Evolutionary conservation across 495 filamentous ascomycete species (phyloP).

Genomic region (Talaromyces thailandensis): DNA sequence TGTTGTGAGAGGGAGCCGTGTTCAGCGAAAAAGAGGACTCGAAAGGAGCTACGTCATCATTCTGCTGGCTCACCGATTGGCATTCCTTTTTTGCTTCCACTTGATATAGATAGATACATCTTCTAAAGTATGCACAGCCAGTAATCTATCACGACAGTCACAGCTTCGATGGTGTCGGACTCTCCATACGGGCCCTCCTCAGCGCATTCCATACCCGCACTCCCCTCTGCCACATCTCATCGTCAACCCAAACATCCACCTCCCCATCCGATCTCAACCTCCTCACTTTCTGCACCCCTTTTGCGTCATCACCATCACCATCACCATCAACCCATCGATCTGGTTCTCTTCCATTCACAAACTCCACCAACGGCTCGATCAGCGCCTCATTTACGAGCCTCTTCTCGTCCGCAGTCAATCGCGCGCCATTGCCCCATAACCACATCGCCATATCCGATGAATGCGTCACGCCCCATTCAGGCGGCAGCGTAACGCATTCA

Average conservation of each 20-base stretch:
- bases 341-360: slow-evolving; percentile 28
- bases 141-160: too few species aligned
- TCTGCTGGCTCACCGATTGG: neutral
- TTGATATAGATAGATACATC: neutral
- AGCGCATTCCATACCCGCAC: slow-evolving; percentile 2
- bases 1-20: neutral
- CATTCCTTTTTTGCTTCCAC: neutral
- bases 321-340: slow-evolving; percentile 24
- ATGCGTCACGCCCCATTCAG: slow-evolving; percentile 49
- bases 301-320: slow-evolving; percentile 15
- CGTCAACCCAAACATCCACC: slow-evolving; percentile 23
- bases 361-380: slow-evolving; percentile 32
- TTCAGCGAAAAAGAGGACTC: neutral
- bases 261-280: slow-evolving; percentile 33
- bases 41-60: neutral
- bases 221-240: slow-evolving; percentile 10
- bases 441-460: slow-evolving; percentile 46
- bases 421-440: slow-evolving; percentile 46
- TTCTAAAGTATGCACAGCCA: too few species aligned
- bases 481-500: slow-evolving; percentile 31
- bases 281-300: slow-evolving; percentile 21
- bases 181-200: neutral
- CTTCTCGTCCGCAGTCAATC: slow-evolving; percentile 32
- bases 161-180: neutral
- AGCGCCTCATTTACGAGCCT: slow-evolving; percentile 23